Conservation (phyloP, 1,284 basidiomycete species). For the Blastosporella zonata region DNA sequence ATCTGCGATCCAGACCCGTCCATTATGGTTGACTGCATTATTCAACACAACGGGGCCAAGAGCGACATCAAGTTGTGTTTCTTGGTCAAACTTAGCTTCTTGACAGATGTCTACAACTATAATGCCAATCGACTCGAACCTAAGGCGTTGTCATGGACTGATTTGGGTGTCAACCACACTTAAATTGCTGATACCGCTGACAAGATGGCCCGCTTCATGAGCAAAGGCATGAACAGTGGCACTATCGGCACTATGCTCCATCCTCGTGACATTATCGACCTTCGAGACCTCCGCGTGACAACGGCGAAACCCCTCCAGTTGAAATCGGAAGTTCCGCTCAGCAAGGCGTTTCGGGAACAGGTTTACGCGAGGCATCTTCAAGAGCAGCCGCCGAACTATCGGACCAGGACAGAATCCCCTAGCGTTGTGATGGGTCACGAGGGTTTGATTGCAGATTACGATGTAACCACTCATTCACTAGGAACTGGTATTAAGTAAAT, state of each 20-base stretch:
- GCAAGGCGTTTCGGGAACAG: background rate
- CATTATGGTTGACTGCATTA: constrained; percentile 4
- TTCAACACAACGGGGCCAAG: too few species aligned
- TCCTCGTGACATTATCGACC: background rate
- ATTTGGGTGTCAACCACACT: too few species aligned
- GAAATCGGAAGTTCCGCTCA: background rate
- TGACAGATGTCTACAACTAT: background rate
- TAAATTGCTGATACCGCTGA: too few species aligned
- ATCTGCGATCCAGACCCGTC: constrained; percentile 5
- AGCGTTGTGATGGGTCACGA: too few species aligned
- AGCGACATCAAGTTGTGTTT: background rate
- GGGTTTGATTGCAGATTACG: constrained; percentile 5
- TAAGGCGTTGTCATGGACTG: too few species aligned
- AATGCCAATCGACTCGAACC: too few species aligned
- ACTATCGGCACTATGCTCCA: too few species aligned
- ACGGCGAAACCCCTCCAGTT: constrained; percentile 1
- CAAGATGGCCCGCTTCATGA: background rate
- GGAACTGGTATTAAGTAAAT: too few species aligned
- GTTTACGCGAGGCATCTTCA: background rate
- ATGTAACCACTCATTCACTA: background rate
- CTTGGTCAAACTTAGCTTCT: constrained; percentile 2
- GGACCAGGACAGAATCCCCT: background rate
- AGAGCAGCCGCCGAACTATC: background rate
- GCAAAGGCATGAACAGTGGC: background rate
- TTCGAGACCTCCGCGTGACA: constrained; percentile 4